Percentiles rank a stretch among this genome's conserved stretches.
phyloP scores from a whole-genome alignment of 768 basidiomycete species.

The Phylloporus sp. region DNA sequence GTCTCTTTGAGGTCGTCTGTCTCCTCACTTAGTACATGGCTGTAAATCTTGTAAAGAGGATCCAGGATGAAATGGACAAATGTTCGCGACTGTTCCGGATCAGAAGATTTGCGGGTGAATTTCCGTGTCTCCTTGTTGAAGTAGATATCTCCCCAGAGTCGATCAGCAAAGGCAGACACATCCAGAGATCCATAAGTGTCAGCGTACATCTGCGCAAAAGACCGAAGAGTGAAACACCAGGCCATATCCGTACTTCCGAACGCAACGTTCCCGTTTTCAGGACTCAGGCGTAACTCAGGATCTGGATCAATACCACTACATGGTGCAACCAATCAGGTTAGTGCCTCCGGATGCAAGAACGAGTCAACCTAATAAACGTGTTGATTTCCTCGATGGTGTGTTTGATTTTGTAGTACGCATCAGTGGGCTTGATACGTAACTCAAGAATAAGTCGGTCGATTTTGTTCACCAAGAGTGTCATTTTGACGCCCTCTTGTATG shows the following conservation, averaged over 20 bases:
- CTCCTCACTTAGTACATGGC: conserved; percentile 91
- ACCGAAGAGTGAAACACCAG: conserved; percentile 93
- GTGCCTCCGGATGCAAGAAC: not conserved
- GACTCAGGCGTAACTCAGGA: conserved; percentile 83
- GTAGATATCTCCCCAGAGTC: conserved; percentile 98
- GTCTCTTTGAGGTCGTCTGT: conserved; percentile 84
- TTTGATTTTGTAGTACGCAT: conserved; percentile 98
- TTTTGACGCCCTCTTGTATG: conserved; percentile 82
- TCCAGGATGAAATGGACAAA: conserved; percentile 97
- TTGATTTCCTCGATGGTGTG: conserved; percentile 99
- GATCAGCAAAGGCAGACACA: conserved; percentile 78
- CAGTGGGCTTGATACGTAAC: conserved; percentile 89
- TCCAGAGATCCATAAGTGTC: conserved; percentile 87
- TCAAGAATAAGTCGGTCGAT: conserved; percentile 96
- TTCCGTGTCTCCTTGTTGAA: conserved; percentile 81
- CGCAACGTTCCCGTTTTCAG: conserved; percentile 93
- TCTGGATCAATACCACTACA: conserved; percentile 79
- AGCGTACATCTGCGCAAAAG: conserved; percentile 95
- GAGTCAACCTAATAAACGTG: conserved; percentile 80
- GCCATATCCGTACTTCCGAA: conserved; percentile 97
- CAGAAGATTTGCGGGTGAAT: conserved; percentile 81
- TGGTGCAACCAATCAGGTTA: not conserved
- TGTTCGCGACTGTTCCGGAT: conserved; percentile 69
- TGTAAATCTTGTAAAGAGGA: conserved; percentile 96
- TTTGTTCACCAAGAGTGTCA: conserved; percentile 95